phyloP scores from a whole-genome alignment of 192 early-diverging fungal species.

The Cladochytrium replicatum region DNA sequence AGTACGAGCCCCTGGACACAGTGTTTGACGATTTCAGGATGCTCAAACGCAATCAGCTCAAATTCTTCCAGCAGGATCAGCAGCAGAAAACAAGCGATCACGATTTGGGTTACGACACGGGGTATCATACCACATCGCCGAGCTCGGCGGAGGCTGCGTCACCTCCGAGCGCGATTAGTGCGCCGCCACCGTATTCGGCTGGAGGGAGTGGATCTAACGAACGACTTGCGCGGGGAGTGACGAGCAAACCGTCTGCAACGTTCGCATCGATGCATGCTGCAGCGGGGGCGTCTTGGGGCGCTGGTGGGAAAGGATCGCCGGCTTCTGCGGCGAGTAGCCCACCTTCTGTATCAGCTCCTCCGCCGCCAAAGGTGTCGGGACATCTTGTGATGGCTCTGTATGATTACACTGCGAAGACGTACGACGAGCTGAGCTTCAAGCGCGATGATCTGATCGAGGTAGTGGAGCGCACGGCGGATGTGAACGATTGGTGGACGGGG shows the following conservation, averaged over 20 bases:
- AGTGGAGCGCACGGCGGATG: conserved; percentile 51
- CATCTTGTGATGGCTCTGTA: conserved; percentile 63
- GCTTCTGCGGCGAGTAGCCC: conserved; percentile 1
- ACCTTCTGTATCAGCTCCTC: conserved; percentile 4
- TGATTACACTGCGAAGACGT: conserved; percentile 70
- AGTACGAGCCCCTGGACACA: conserved; percentile 3
- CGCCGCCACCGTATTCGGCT: conserved; percentile 5
- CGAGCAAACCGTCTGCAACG: neutral
- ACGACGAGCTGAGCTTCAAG: conserved; percentile 74
- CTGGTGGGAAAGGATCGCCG: neutral
- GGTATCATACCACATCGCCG: neutral
- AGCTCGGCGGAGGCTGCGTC: neutral
- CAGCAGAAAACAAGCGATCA: no score
- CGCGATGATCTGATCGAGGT: conserved; percentile 81
- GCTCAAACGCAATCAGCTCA: conserved; percentile 5
- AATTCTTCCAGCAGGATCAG: no score
- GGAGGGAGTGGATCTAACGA: no score
- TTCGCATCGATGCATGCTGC: neutral
- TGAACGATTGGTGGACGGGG: conserved; percentile 71
- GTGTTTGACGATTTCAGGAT: conserved; percentile 13
- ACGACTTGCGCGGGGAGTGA: no score
- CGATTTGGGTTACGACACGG: no score
- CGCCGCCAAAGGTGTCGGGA: conserved; percentile 2
- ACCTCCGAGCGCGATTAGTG: neutral
- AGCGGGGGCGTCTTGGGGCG: neutral